A percentile compares a stretch with the other conserved stretches of the same genome.
These are phyloP conservation scores for Hyaloperonospora arabidopsidis DNA, from an alignment of 352 stramenopile genomes.

Conservation along the genomic window DNA sequence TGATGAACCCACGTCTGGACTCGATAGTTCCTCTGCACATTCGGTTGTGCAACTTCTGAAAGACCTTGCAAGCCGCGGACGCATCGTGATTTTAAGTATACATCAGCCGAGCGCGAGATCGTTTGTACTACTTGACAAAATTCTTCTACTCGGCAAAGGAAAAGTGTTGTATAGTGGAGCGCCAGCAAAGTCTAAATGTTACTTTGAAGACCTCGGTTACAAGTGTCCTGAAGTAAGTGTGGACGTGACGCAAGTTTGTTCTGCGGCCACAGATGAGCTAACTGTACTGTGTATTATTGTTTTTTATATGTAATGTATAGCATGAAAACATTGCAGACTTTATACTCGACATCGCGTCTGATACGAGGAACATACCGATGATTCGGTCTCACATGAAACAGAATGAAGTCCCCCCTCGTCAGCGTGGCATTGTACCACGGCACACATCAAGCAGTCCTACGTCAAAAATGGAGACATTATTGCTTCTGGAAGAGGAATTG, in stretches of 20 bases:
- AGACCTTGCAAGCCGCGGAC: slow-evolving; percentile 67
- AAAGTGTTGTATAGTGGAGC: slow-evolving; percentile 57
- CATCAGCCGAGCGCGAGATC: slow-evolving; percentile 88
- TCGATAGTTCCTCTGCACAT: slow-evolving; percentile 88
- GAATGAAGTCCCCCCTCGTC: neutral
- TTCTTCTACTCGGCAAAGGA: slow-evolving; percentile 85
- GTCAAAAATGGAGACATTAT: slow-evolving; percentile 32
- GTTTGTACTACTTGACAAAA: slow-evolving; percentile 84
- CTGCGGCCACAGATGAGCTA: slow-evolving; percentile 1
- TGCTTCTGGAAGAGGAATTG: slow-evolving; percentile 50
- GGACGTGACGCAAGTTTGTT: neutral
- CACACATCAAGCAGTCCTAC: slow-evolving; percentile 29
- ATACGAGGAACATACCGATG: slow-evolving; percentile 53
- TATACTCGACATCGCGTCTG: slow-evolving; percentile 65
- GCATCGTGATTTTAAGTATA: slow-evolving; percentile 80
- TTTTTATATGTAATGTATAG: slow-evolving; percentile 11
- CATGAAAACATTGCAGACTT: slow-evolving; percentile 81
- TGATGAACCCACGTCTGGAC: slow-evolving; percentile 89
- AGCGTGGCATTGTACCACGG: slow-evolving; percentile 18
- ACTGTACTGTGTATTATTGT: slow-evolving; percentile 5
- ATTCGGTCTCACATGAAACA: slow-evolving; percentile 44
- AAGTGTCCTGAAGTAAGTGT: slow-evolving; percentile 42
- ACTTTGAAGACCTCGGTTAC: slow-evolving; percentile 63
- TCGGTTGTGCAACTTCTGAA: slow-evolving; percentile 87
- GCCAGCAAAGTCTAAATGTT: slow-evolving; percentile 37